Base-by-base conservation (phyloP, 2,329 filamentous ascomycete species). In the Epichloe gansuensis region DNA sequence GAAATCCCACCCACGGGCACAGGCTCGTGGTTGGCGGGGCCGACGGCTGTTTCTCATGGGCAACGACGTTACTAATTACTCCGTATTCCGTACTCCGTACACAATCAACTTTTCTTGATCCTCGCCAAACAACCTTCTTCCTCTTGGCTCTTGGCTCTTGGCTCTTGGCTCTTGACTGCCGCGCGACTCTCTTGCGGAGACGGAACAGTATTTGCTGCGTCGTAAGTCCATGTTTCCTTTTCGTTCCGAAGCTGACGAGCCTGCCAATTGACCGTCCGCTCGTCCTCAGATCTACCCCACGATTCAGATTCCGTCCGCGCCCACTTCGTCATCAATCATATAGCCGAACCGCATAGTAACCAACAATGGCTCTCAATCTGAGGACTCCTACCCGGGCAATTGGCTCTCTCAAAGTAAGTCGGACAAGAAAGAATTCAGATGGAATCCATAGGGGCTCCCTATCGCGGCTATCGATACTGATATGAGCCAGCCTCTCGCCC, bases 311-410 rank as follows among this genome's bases (percentile, higher is more conserved):
- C 38, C 21, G 43, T 42, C 52, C n/a, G 44, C 50, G 43, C 44
- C 51, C n/a, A 41, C 50, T 48, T 46, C 46, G 37, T 42, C 43
- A 48, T 47, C 43, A 9, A 48, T 47, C 43, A 9, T 50, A 43
- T 46, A 41, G 39, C 45, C 45, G 48, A 54, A 46, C 53, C 35
- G 48, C 46, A 41, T 46, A 37, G 8, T 17, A 34, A 21, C 25
- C 44, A 59, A 67, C 63, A 56, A 87, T 88, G 84, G 78, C 83
- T 52, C 72, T 86, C 67, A 82, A 78, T 61, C 69, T 83, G 54
- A 76, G 80, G 67, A 73, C 75, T 59, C 80, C 82, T 52, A 74
- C 80, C 44, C 75, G 78, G 69, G 83, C 81, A 61, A 69, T 87
- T 60, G 75, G 80, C 68, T 78, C 77, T 60, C 67, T 85, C 54